Conservation (phyloP, 495 filamentous ascomycete genomes). For the Chaetomium cochliodes region DNA sequence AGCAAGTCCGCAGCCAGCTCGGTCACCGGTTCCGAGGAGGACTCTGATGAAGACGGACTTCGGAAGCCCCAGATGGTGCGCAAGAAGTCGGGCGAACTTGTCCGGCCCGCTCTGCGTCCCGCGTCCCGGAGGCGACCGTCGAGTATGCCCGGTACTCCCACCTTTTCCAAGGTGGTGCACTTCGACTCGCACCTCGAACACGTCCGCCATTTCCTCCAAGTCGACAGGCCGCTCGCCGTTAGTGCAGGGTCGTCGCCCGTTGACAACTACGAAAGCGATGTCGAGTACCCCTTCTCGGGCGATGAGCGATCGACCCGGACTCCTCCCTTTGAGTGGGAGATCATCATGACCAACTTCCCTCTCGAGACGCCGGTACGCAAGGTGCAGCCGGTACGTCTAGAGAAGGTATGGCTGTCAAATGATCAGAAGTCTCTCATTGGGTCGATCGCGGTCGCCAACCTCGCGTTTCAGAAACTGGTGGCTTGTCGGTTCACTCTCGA, state of each 20-base stretch:
- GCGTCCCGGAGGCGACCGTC: constrained; percentile 76
- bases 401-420: constrained; percentile 77
- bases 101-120: constrained; percentile 84
- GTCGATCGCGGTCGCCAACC: constrained; percentile 77
- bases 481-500: constrained; percentile 92
- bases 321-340: constrained; percentile 79
- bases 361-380: constrained; percentile 61
- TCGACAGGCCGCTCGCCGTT: constrained; percentile 90
- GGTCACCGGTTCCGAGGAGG: constrained; percentile 60
- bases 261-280: constrained; percentile 76
- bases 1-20: constrained; percentile 54
- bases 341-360: constrained; percentile 81
- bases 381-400: constrained; percentile 67
- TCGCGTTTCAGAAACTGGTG: constrained; percentile 86
- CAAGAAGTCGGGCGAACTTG: constrained; percentile 97
- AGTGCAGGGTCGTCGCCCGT: constrained; percentile 94
- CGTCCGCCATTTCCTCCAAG: constrained; percentile 88
- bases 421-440: constrained; percentile 86
- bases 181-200: constrained; percentile 95
- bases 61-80: constrained; percentile 83
- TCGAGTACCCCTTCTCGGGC: constrained; percentile 80
- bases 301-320: constrained; percentile 48
- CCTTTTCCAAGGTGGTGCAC: constrained; percentile 91
- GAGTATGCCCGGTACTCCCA: constrained; percentile 96
- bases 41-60: constrained; percentile 59